These are phyloP conservation scores for Colletotrichum tropicicola DNA, from an alignment of 2,329 filamentous ascomycete species.

Conservation along the genomic window DNA sequence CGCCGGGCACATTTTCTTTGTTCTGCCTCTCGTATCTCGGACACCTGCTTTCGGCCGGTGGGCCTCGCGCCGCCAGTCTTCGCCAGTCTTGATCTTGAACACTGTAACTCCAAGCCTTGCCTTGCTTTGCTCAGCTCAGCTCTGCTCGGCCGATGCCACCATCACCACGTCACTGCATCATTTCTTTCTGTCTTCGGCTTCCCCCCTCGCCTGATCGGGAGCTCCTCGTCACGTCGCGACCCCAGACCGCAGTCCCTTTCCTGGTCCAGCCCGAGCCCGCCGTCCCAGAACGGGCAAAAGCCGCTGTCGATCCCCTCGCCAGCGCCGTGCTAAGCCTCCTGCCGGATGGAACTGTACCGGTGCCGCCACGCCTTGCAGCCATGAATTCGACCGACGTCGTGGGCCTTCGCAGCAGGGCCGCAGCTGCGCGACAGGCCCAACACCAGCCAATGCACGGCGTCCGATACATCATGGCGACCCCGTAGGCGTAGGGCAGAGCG, in stretches of 20 bases:
- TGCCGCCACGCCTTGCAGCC: background rate
- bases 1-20: background rate
- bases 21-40: background rate
- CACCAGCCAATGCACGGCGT: background rate
- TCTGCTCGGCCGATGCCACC: background rate
- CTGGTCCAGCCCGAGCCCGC: constrained; percentile 9
- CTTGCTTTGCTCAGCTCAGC: constrained; percentile 3
- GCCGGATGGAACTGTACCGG: constrained; percentile 16
- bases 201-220: constrained; percentile 1
- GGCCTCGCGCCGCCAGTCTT: background rate
- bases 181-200: constrained; percentile 8
- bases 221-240: constrained; percentile 10
- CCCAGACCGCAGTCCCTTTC: background rate
- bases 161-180: constrained; percentile 23
- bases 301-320: constrained; percentile 23
- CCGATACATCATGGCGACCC: background rate
- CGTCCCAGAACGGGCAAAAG: constrained; percentile 20
- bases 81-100: too few relatives aligned
- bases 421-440: background rate
- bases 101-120: background rate
- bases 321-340: constrained; percentile 17
- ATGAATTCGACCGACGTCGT: constrained; percentile 6
- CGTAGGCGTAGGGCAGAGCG: constrained; percentile 3
- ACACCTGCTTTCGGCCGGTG: constrained; percentile 16
- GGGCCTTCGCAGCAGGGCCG: background rate